Evolutionary conservation across 441 rosid species (phyloP), one percentile per base, ranked within the genome.

Genomic region (Raphanus hybrid): DNA sequence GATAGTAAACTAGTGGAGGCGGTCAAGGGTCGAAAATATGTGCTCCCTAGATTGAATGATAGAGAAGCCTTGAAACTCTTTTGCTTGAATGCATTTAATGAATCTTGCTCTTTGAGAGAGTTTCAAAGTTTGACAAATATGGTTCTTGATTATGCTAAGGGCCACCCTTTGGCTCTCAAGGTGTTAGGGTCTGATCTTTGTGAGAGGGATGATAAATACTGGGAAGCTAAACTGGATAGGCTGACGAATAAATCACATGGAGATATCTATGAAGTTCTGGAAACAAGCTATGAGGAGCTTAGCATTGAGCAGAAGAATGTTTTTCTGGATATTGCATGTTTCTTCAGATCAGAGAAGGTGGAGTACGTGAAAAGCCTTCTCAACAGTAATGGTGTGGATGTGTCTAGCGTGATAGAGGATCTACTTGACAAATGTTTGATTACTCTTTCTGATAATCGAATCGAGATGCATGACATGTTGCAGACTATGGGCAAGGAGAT

Each of bases 381-480:
- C n/a, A 62, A 76, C 3, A 18, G 68, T 43, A 82, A 78, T 35
- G 70, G 57, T 37, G 59, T 78, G 34, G 59, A 48, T 23, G 71
- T 80, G 2, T 29, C 55, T 27, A 60, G 39, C 8, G 86, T 82
- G 39, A 62, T 88, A 3, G 43, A 60, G 4, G 72, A 39, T 64
- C 84, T 88, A 1, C 8, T 78, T 2, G 72, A 81, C 18, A 85
- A 69, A 55, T 78, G 69, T 37, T 78, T 85, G 12, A 54, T 87
- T n/a, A 67, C 75, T 55, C 23, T 81, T 20, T 65, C 26, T 3
- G 35, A 26, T 10, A 52, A 73, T 2, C 34, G 37, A 32, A 34
- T n/a, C 1, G 15, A 64, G 7, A 69, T 88, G 87, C 91, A 88
- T 73, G 87, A 84, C 76, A 77, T 87, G 80, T 67, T 81, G 54